phyloP scores from a whole-genome alignment of 345 rosid species.

The Gossypium australe region DNA sequence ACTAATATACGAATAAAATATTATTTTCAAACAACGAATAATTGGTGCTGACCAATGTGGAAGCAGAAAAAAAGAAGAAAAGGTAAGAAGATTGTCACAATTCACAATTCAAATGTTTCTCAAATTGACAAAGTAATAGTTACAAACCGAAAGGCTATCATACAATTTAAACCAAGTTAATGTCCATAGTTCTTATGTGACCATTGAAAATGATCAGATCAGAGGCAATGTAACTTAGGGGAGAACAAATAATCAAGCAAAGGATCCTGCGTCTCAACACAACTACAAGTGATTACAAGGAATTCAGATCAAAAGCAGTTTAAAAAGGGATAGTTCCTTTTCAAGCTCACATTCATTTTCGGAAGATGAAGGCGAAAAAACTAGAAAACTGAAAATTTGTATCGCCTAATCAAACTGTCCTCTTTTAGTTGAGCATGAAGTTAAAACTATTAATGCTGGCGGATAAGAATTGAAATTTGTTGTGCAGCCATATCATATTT shows the following conservation, averaged over 20 bases:
- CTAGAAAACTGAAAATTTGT: not conserved
- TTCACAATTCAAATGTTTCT: conserved; percentile 1
- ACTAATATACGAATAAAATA: not conserved
- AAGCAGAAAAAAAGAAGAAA: not conserved
- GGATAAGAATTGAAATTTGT: not conserved
- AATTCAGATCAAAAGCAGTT: not conserved
- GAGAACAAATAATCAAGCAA: not conserved
- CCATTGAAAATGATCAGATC: not conserved
- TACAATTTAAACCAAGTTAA: not conserved
- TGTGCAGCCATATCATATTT: not conserved
- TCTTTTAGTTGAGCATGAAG: not conserved
- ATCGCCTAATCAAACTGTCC: not conserved
- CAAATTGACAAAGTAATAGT: not conserved
- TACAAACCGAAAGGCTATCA: not conserved
- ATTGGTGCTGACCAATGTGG: not conserved
- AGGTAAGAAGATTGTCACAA: not conserved
- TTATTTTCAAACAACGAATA: not conserved
- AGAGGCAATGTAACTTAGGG: not conserved
- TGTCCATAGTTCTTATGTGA: not conserved
- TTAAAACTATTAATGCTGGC: not conserved
- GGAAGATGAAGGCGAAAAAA: not conserved
- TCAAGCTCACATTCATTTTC: not conserved
- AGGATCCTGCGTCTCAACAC: not conserved
- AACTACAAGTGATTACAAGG: not conserved
- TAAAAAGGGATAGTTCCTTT: not conserved